Percentiles rank a stretch among this genome's conserved stretches.
phyloP scores from a whole-genome alignment of 805 yeast genomes.

The Ogataea trehaloabstinens region DNA sequence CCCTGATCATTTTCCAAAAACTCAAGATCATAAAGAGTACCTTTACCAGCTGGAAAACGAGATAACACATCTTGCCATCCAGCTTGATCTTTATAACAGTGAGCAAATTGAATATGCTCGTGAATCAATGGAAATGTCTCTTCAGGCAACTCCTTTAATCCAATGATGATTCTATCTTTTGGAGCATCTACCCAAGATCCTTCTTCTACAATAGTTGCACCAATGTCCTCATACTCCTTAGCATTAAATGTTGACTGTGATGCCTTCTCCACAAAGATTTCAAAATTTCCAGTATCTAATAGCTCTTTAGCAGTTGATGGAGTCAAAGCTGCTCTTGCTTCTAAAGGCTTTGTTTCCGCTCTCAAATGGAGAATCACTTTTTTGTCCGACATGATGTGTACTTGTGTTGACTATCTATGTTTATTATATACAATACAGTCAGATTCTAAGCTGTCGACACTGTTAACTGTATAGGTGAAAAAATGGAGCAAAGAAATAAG shows the following conservation, averaged over 20 bases:
- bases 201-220: slow-evolving; percentile 85
- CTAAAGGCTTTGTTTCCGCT: slow-evolving; percentile 96
- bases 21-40: slow-evolving; percentile 89
- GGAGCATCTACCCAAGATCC: slow-evolving; percentile 96
- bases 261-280: slow-evolving; percentile 84
- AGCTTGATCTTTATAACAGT: slow-evolving; percentile 94
- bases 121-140: slow-evolving; percentile 89
- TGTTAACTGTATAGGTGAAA: too few relatives aligned
- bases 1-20: slow-evolving; percentile 92
- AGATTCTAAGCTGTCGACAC: too few relatives aligned
- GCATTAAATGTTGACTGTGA: slow-evolving; percentile 76
- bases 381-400: slow-evolving; percentile 19
- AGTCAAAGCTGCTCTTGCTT: slow-evolving; percentile 95
- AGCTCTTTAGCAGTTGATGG: slow-evolving; percentile 86
- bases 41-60: slow-evolving; percentile 90
- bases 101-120: slow-evolving; percentile 98
- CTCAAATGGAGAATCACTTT: slow-evolving; percentile 78
- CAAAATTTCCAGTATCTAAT: slow-evolving; percentile 77
- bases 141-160: slow-evolving; percentile 94
- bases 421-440: neutral
- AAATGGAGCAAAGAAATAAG: too few relatives aligned
- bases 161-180: slow-evolving; percentile 81
- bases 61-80: slow-evolving; percentile 93
- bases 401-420: too few relatives aligned
- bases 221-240: slow-evolving; percentile 74